Conservation (phyloP, 805 yeast genomes). For the Saccharomycopsis schoenii region DNA sequence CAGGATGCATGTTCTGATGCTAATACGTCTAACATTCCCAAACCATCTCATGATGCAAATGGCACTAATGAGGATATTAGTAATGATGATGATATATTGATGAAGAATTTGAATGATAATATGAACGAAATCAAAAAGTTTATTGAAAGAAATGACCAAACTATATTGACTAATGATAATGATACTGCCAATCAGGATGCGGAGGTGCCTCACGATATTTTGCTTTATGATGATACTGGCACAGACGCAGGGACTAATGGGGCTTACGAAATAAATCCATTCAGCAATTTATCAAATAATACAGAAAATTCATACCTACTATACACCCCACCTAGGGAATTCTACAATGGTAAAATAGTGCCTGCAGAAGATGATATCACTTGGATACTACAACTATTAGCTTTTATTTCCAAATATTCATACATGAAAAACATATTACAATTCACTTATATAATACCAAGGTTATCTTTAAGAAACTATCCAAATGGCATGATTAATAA, state of each 20-base stretch:
- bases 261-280: not conserved
- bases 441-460: conserved; percentile 63
- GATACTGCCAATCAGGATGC: not conserved
- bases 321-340: conserved; percentile 37
- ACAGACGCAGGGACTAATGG: not conserved
- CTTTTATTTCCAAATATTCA: conserved; percentile 88
- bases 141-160: not conserved
- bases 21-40: not conserved
- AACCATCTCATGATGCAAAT: not conserved
- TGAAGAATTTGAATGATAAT: not conserved
- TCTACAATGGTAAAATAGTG: conserved; percentile 61
- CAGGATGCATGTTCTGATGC: not conserved
- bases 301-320: conserved; percentile 1
- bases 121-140: not conserved
- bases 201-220: not conserved
- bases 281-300: not conserved
- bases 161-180: not conserved
- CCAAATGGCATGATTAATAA: conserved; percentile 18
- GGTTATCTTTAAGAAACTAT: conserved; percentile 43
- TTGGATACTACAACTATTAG: conserved; percentile 86
- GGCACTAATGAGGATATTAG: conserved; percentile 2
- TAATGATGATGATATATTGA: not conserved
- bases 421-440: conserved; percentile 65
- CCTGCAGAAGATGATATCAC: conserved; percentile 91
- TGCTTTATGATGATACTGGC: not conserved